A percentile compares a stretch with the other conserved stretches of the same genome.
These are phyloP conservation scores for Podospora didyma DNA, from an alignment of 495 filamentous ascomycete species.

Conservation along the genomic window DNA sequence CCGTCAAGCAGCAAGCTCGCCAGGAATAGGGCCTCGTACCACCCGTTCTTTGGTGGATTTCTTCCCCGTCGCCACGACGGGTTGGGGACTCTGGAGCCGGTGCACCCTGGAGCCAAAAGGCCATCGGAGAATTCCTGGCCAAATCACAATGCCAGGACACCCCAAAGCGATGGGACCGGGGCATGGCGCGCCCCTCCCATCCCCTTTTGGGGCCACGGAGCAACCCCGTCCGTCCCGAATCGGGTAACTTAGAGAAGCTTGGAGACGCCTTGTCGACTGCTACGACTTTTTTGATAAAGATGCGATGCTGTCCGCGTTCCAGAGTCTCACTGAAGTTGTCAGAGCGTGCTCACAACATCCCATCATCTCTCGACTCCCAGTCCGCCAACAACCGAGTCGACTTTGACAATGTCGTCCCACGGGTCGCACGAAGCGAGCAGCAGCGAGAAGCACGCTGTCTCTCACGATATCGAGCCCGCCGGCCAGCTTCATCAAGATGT, in stretches of 20 bases:
- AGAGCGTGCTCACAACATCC: constrained; percentile 1
- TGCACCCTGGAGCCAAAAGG: constrained; percentile 7
- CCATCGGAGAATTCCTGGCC: constrained; percentile 7
- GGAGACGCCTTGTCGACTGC: constrained; percentile 3
- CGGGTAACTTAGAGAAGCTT: constrained; percentile 2
- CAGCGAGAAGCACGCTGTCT: constrained; percentile 19
- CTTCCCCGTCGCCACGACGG: neutral
- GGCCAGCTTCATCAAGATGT: constrained; percentile 16
- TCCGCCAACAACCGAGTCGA: neutral
- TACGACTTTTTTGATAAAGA: neutral
- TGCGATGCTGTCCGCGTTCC: neutral
- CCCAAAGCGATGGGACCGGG: neutral
- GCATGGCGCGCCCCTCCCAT: constrained; percentile 7
- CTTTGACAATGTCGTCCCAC: constrained; percentile 29
- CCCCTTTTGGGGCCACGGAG: constrained; percentile 25
- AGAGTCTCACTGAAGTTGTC: neutral
- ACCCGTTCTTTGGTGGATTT: neutral
- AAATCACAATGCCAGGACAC: constrained; percentile 6
- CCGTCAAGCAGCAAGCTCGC: neutral
- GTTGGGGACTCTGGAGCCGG: too few species aligned
- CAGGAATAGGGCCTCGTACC: too few species aligned
- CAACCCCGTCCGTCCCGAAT: constrained; percentile 13
- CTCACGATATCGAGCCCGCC: constrained; percentile 11
- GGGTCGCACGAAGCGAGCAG: constrained; percentile 20
- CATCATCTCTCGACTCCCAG: neutral